Evolutionary conservation across 1,139 yeast species (phyloP), one percentile per base, ranked within the genome.

Genomic region (Pichiaceae sp.): DNA sequence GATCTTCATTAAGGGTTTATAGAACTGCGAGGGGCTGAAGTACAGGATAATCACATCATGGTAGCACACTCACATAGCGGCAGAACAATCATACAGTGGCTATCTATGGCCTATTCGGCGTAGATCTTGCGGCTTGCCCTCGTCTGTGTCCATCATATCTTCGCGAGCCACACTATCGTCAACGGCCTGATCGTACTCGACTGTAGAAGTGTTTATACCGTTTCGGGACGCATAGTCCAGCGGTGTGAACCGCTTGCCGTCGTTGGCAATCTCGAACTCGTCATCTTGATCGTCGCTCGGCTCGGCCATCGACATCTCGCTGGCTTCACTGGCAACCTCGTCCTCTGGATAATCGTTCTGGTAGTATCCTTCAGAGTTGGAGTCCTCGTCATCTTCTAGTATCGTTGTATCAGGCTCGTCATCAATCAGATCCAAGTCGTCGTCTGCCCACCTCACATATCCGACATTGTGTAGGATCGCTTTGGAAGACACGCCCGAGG

Each of bases 271-370:
- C 30, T 54, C 60, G 34, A 54, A 59, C 31, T 50, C 57, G 31
- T 58, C 68, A 40, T 61, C 69, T 28, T 60, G 68, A 29, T 62
- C 66, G 34, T 59, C 68, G 32, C 68, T 60, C 17, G 56, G 56
- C 32, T 51, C 54, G 11, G 34, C 48, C 46, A 35, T 38, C 20
- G 41, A 47, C 42, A 41, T 23, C 4, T 42, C 47, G n/a, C 48
- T 54, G 28, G 53, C 55, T 26, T 52, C 57, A 20, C 53, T 54
- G 1, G 56, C 60, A 2, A 55, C 84, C 50, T 82, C 91, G 52
- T 86, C 95, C 38, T 86, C 95, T 0, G 98, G 98, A 52, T 91
- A 91, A 53, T 91, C 97, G 58, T 91, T 91, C 50, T 78, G 77
- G 56, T 91, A 91, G 51, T 78, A 89, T 43, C 84, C 87, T 59